Conservation (phyloP, 2,329 filamentous ascomycete species). For the Curvularia lunata region DNA sequence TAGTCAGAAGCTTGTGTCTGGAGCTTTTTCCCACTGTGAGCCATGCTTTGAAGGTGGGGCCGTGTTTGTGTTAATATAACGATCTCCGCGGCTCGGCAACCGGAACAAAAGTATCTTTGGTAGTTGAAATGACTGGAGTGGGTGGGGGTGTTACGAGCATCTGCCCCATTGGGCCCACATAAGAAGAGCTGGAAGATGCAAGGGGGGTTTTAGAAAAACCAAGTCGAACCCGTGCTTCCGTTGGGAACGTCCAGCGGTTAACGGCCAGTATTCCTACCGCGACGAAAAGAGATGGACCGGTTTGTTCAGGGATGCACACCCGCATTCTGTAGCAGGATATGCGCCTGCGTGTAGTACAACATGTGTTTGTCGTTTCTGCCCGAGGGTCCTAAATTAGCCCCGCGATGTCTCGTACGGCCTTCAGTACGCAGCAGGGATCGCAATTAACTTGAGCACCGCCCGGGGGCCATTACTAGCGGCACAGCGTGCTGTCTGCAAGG, state of each 20-base stretch:
- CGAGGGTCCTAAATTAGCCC: too few relatives aligned
- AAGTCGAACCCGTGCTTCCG: background rate
- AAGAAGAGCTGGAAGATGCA: background rate
- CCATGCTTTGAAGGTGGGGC: background rate
- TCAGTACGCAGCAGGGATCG: slow-evolving; percentile 12
- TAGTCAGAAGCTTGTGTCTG: background rate
- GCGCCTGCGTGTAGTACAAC: background rate
- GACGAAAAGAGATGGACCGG: background rate
- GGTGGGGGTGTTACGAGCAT: background rate
- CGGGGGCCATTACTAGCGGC: slow-evolving; percentile 22
- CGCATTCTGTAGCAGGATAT: background rate
- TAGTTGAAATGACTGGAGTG: background rate
- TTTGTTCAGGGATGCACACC: background rate
- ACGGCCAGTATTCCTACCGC: background rate
- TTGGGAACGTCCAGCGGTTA: background rate
- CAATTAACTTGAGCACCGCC: slow-evolving; percentile 6
- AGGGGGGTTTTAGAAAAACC: background rate
- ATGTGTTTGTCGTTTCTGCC: background rate
- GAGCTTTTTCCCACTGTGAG: background rate
- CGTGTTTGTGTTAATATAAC: background rate
- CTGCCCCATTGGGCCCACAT: background rate
- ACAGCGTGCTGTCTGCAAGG: slow-evolving; percentile 13
- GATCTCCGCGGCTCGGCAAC: background rate
- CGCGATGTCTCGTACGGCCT: slow-evolving; percentile 4
- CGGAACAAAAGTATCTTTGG: background rate